Evolutionary conservation across 2,329 filamentous ascomycete genomes (phyloP).

Genomic region (Fusarium oligoseptatum): DNA sequence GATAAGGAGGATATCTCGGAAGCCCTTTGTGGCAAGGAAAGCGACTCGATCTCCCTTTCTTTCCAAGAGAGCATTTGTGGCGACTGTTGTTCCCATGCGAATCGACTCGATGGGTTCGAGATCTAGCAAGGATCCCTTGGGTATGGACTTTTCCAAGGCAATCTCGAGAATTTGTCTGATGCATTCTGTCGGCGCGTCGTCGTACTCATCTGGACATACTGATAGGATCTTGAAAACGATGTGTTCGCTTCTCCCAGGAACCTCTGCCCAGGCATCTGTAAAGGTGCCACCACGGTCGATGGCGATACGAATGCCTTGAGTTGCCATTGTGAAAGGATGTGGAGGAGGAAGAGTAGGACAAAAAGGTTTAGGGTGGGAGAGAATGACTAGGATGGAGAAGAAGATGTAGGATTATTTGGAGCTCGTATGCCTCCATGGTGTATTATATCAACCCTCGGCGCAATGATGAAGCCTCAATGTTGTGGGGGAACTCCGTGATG

Average conservation of each 20-base stretch:
- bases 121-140: conserved; percentile 52
- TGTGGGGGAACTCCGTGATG: conserved; percentile 4
- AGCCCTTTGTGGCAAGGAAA: conserved; percentile 78
- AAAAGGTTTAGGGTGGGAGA: not conserved
- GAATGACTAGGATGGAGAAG: not conserved
- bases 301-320: conserved; percentile 45
- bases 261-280: conserved; percentile 44
- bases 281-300: conserved; percentile 49
- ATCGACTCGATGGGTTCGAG: conserved; percentile 69
- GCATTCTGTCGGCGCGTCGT: conserved; percentile 80
- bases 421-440: conserved; percentile 20
- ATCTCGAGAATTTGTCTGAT: conserved; percentile 66
- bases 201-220: conserved; percentile 78
- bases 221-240: conserved; percentile 45
- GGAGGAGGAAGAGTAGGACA: too few species aligned
- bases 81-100: conserved; percentile 85
- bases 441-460: conserved; percentile 28
- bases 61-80: conserved; percentile 82
- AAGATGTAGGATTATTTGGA: not conserved
- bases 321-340: conserved; percentile 26
- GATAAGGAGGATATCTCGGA: conserved; percentile 78
- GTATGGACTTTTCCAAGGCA: conserved; percentile 49
- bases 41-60: conserved; percentile 80
- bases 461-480: conserved; percentile 4
- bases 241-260: conserved; percentile 39